These are phyloP conservation scores for Colletotrichum shisoi DNA, from an alignment of 2,329 filamentous ascomycete species.

Conservation along the genomic window DNA sequence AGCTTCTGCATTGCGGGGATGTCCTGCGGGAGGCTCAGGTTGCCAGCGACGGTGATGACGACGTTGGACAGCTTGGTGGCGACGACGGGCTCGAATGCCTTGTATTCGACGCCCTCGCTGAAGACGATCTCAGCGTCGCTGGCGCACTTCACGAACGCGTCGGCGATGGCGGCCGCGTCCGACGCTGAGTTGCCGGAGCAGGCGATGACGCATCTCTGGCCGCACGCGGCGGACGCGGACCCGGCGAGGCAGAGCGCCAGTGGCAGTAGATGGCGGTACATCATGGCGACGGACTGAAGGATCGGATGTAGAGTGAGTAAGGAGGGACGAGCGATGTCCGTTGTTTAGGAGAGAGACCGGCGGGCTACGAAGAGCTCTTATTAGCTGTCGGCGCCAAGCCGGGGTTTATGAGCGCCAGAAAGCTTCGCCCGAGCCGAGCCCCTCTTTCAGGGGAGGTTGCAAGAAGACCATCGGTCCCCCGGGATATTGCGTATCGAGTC, in stretches of 20 bases:
- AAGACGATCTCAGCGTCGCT: constrained; percentile 50
- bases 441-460: constrained; percentile 5
- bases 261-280: constrained; percentile 19
- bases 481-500: background rate
- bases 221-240: constrained; percentile 3
- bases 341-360: background rate
- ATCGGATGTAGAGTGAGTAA: background rate
- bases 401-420: constrained; percentile 24
- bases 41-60: constrained; percentile 53
- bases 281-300: background rate
- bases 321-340: constrained; percentile 14
- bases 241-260: constrained; percentile 23
- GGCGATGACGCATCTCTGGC: constrained; percentile 34
- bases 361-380: background rate
- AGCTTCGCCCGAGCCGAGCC: constrained; percentile 18
- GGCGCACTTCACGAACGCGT: constrained; percentile 50
- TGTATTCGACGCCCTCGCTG: constrained; percentile 52
- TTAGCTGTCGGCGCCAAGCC: constrained; percentile 9
- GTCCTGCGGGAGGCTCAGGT: constrained; percentile 53
- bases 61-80: constrained; percentile 54
- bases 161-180: constrained; percentile 51
- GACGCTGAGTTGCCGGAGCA: constrained; percentile 51
- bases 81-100: constrained; percentile 51
- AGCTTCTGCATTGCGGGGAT: constrained; percentile 50
- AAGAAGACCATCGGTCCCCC: background rate